Conservation (phyloP, 768 basidiomycete genomes). For the Lactarius akahatsu region DNA sequence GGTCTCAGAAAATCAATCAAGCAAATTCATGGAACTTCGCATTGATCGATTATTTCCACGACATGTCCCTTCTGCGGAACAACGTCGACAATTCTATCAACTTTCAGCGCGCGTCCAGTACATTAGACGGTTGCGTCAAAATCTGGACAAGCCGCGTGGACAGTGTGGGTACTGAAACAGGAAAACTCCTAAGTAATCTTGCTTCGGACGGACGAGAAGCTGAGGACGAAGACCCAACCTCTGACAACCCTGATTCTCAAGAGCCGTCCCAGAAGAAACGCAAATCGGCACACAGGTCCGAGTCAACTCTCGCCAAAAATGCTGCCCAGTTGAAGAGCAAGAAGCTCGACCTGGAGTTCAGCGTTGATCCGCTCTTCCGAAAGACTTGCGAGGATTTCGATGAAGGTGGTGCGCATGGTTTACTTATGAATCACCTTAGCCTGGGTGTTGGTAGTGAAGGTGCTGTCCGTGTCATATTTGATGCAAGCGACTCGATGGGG, state of each 20-base stretch:
- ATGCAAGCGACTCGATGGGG: constrained; percentile 88
- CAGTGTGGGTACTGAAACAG: constrained; percentile 94
- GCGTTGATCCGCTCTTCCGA: constrained; percentile 93
- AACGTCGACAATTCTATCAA: constrained; percentile 95
- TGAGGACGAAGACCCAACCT: constrained; percentile 60
- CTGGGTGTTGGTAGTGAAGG: constrained; percentile 77
- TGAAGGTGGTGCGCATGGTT: constrained; percentile 93
- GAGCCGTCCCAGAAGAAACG: constrained; percentile 63
- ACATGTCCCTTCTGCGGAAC: constrained; percentile 94
- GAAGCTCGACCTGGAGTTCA: constrained; percentile 93
- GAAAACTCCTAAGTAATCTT: constrained; percentile 90
- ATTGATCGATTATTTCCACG: constrained; percentile 98
- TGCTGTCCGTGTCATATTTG: constrained; percentile 88
- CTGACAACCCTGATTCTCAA: constrained; percentile 60
- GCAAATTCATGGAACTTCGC: constrained; percentile 98
- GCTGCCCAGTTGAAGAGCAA: constrained; percentile 80
- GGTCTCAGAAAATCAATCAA: constrained; percentile 93
- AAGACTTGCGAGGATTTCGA: constrained; percentile 99
- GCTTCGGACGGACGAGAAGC: constrained; percentile 61
- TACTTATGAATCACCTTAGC: constrained; percentile 94
- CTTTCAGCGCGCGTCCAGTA: constrained; percentile 97
- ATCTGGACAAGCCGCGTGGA: constrained; percentile 99
- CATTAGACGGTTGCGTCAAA: constrained; percentile 97
- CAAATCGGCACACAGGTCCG: constrained; percentile 63
- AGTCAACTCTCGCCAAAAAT: constrained; percentile 88